Percentiles rank a stretch among this genome's conserved stretches.
These are phyloP conservation scores for Bromus sterilis DNA, from an alignment of 176 grass and related monocot species.

Conservation along the genomic window DNA sequence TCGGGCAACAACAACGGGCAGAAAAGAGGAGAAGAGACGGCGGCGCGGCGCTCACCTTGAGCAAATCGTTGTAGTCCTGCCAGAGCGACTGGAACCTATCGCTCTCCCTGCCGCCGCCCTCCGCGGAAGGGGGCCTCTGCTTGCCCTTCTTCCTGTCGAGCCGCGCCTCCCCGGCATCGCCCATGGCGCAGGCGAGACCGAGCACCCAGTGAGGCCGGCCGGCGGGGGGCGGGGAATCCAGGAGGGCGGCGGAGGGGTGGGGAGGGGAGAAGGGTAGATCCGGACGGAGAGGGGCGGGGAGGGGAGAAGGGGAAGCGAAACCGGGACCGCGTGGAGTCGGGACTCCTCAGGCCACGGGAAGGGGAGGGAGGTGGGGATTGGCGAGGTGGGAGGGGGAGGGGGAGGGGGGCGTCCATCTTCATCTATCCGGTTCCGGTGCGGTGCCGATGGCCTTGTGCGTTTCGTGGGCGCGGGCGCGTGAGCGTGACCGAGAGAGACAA, in stretches of 20 bases:
- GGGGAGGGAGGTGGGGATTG: neutral
- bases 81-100: conserved; percentile 21
- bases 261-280: neutral
- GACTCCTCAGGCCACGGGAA: conserved; percentile 1
- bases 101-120: neutral
- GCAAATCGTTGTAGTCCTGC: conserved; percentile 49
- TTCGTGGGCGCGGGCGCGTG: neutral
- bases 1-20: neutral
- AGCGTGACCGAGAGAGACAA: conserved; percentile 11
- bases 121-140: neutral
- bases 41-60: conserved; percentile 15
- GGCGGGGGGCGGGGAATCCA: neutral
- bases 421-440: conserved; percentile 14
- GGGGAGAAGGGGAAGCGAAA: neutral
- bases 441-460: neutral
- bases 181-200: conserved; percentile 27
- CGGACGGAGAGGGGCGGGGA: conserved; percentile 3
- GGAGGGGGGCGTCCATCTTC: conserved; percentile 13
- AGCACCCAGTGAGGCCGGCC: neutral
- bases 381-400: neutral
- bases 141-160: conserved; percentile 40
- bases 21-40: neutral
- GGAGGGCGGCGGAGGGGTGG: neutral
- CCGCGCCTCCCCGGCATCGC: neutral
- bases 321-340: conserved; percentile 14